Base-by-base conservation (phyloP, 2,329 filamentous ascomycete genomes). In the Calonectria fujianensis region DNA sequence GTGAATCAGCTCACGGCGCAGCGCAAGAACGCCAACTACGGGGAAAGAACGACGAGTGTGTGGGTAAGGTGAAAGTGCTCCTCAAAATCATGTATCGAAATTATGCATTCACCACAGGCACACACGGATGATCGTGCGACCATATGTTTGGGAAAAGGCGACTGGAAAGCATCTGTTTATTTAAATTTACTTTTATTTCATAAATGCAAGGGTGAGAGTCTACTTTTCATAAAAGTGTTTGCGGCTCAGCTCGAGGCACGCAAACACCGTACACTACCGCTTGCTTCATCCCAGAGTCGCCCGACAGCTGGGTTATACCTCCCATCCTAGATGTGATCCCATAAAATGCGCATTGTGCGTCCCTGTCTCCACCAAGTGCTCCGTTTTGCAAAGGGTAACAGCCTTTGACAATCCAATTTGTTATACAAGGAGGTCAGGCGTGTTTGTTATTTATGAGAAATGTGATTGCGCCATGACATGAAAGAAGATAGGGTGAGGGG, bases 401-500 rank as follows among this genome's bases (percentile, higher is more conserved):
- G 35, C 35, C 35, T 35, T 27, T 41, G 57, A 11, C 35, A 35
- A 27, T 39, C 57, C 35, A 41, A 61, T 61, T 61, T 61, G 57
- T 14, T 27, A 65, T 45, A 18, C 35, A 39, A 45, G 48, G 16
- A 50, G 27, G 11, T 27, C 29, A 48, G 39, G 27, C 57, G 57
- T 20, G 39, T 50, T 32, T 16, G 27, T 10, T 50, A 35, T 65
- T 61, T 37, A 10, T 65, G 39, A 65, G 31, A 32, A 31, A 31
- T 32, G 18, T 48, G 27, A 65, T 14, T 32, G 45, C 50, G 27
- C 61, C 39, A 31, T 11, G 5, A 35, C 29, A 32, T 65, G 39
- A 37, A 27, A 37, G 20, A 48, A 45, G 45, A 54, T 24, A 31
- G 59, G 31, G 61, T 31, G 31, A 35, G 76, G 69, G 51, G 13